These are phyloP conservation scores for Mortierella sp. DNA, from an alignment of 371 early-diverging fungal genomes.

Conservation along the genomic window DNA sequence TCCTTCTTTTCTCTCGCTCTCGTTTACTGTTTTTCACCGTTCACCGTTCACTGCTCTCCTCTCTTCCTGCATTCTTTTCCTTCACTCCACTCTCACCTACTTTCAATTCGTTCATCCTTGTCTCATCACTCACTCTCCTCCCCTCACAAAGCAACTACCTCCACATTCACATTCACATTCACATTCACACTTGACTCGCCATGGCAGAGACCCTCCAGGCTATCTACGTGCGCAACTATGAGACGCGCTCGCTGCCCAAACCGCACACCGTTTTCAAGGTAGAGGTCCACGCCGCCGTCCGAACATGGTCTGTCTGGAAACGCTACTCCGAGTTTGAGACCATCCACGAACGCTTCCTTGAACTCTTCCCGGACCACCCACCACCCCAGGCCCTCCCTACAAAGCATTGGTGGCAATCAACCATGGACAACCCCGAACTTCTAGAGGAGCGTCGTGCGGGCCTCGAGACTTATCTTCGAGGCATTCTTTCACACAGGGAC, in stretches of 20 bases:
- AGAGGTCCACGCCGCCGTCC: slow-evolving; percentile 85
- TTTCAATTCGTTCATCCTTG: background rate
- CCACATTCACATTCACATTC: background rate
- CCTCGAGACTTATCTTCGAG: slow-evolving; percentile 84
- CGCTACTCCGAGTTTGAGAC: slow-evolving; percentile 89
- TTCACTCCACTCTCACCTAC: background rate
- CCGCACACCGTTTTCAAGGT: slow-evolving; percentile 81
- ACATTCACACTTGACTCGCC: background rate
- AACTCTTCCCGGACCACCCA: slow-evolving; percentile 74
- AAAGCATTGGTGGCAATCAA: slow-evolving; percentile 78
- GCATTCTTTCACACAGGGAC: slow-evolving; percentile 81
- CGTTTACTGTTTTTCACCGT: too few relatives aligned
- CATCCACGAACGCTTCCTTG: slow-evolving; percentile 67
- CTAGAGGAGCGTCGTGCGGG: slow-evolving; percentile 85
- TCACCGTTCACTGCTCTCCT: too few relatives aligned
- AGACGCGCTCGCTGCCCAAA: slow-evolving; percentile 75
- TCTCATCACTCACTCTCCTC: background rate
- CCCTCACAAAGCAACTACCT: background rate
- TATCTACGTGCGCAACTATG: slow-evolving; percentile 75
- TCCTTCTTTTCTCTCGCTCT: background rate
- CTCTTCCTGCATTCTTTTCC: too few relatives aligned
- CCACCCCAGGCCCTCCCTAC: slow-evolving; percentile 76
- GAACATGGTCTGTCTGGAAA: slow-evolving; percentile 91
- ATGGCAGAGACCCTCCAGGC: slow-evolving; percentile 76
- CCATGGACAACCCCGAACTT: slow-evolving; percentile 73